These are phyloP conservation scores for Beauveria medogensis DNA, from an alignment of 2,329 filamentous ascomycete species.

Conservation along the genomic window DNA sequence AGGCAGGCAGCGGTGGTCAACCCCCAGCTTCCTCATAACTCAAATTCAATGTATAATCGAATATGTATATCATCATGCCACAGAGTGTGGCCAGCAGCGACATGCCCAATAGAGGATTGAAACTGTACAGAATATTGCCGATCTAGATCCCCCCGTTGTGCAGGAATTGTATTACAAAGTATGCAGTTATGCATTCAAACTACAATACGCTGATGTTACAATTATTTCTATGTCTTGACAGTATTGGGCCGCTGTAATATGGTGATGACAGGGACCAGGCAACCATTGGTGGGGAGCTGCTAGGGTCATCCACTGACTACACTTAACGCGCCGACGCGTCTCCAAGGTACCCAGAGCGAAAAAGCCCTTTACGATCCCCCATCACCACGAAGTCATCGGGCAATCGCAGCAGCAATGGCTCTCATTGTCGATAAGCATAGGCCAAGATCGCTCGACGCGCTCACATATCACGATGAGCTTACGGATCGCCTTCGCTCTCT, in stretches of 20 bases:
- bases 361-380: conserved; percentile 15
- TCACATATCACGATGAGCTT: conserved; percentile 84
- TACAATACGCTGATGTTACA: not conserved
- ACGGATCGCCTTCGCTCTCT: conserved; percentile 80
- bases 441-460: conserved; percentile 64
- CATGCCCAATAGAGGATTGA: not conserved
- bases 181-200: not conserved
- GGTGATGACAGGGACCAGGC: not conserved
- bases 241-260: no score
- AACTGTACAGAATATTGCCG: not conserved
- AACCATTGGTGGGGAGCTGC: conserved; percentile 5
- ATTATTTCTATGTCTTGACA: no score
- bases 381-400: conserved; percentile 9
- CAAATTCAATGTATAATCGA: conserved; percentile 12
- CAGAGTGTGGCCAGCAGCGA: not conserved
- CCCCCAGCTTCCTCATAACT: conserved; percentile 24
- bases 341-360: conserved; percentile 15
- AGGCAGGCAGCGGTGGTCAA: conserved; percentile 25
- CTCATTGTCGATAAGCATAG: conserved; percentile 66
- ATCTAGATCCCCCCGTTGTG: not conserved
- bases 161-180: not conserved
- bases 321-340: conserved; percentile 18
- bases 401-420: conserved; percentile 40
- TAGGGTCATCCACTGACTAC: not conserved
- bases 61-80: conserved; percentile 11